A percentile compares a stretch with the other conserved stretches of the same genome.
Evolutionary conservation across 768 basidiomycete genomes (phyloP).

Genomic region (Nidularia pulvinata): DNA sequence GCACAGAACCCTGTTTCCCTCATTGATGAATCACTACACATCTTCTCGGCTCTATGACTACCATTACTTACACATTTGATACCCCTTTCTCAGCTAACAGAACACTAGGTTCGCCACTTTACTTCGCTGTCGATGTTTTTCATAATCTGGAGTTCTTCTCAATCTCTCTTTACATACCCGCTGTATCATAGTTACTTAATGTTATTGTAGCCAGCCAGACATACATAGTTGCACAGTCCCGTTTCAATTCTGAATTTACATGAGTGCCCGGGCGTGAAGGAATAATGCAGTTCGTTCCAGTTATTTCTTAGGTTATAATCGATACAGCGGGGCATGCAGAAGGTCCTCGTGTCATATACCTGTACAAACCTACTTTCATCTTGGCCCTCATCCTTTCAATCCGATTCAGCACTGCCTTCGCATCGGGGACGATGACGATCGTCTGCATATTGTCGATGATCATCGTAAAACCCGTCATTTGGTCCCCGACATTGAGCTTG

Average conservation of each 20-base stretch:
- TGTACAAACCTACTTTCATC: too few species aligned
- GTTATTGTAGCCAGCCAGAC: background rate
- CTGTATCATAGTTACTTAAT: background rate
- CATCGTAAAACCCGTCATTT: slow-evolving; percentile 85
- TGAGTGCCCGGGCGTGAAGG: background rate
- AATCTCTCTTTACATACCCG: background rate
- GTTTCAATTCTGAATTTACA: background rate
- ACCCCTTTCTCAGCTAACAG: background rate
- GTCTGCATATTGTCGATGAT: slow-evolving; percentile 97
- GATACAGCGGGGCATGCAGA: too few species aligned
- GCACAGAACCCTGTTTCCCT: too few species aligned
- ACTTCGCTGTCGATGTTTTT: background rate
- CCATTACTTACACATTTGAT: background rate
- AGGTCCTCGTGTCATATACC: too few species aligned
- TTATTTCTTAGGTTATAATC: too few species aligned
- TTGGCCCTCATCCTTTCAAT: slow-evolving; percentile 10
- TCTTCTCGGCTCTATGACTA: too few species aligned
- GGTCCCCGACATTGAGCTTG: slow-evolving; percentile 65
- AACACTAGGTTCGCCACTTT: background rate
- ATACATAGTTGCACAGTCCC: background rate
- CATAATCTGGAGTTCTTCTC: background rate
- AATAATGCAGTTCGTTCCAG: background rate
- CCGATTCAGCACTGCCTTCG: slow-evolving; percentile 58
- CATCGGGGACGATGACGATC: slow-evolving; percentile 81
- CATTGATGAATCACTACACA: too few species aligned